These are phyloP conservation scores for Nadsonia fulvescens DNA, from an alignment of 805 yeast genomes.

Conservation along the genomic window DNA sequence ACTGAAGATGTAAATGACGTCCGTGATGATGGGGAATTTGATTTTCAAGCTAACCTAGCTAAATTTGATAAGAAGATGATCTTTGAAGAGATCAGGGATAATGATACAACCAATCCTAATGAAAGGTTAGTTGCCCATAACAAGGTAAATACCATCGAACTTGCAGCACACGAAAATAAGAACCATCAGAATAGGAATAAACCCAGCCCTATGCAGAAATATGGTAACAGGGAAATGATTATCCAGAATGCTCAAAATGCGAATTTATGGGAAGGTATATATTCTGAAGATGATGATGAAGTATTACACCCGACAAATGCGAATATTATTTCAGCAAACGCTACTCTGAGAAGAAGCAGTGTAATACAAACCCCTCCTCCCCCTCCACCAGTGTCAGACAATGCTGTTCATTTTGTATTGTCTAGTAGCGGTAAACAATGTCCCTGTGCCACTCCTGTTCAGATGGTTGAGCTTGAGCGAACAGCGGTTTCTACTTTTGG, in stretches of 20 bases:
- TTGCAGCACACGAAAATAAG: slow-evolving; percentile 8
- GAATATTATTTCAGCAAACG: too few relatives aligned
- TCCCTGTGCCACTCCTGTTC: slow-evolving; percentile 49
- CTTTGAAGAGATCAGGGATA: slow-evolving; percentile 52
- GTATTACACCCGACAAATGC: too few relatives aligned
- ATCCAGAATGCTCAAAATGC: slow-evolving; percentile 21
- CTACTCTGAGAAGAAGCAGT: too few relatives aligned
- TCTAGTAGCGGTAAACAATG: slow-evolving; percentile 9
- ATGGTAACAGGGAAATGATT: slow-evolving; percentile 62
- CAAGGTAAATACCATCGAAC: slow-evolving; percentile 16
- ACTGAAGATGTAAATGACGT: slow-evolving; percentile 5
- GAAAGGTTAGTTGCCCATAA: slow-evolving; percentile 64
- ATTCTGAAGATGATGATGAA: slow-evolving; percentile 5
- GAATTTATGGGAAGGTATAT: too few relatives aligned
- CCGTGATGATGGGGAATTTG: slow-evolving; percentile 38
- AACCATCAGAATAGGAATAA: slow-evolving; percentile 3
- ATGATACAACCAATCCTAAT: slow-evolving; percentile 41
- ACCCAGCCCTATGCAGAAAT: too few relatives aligned
- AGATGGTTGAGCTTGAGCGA: slow-evolving; percentile 58
- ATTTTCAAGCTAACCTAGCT: slow-evolving; percentile 64
- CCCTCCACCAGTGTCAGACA: slow-evolving; percentile 2
- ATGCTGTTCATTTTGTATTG: slow-evolving; percentile 4
- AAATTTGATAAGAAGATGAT: slow-evolving; percentile 69
- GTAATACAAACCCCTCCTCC: slow-evolving; percentile 5
- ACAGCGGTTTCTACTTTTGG: slow-evolving; percentile 35